Evolutionary conservation across 495 filamentous ascomycete species (phyloP).

Genomic region (Lindgomyces ingoldianus): DNA sequence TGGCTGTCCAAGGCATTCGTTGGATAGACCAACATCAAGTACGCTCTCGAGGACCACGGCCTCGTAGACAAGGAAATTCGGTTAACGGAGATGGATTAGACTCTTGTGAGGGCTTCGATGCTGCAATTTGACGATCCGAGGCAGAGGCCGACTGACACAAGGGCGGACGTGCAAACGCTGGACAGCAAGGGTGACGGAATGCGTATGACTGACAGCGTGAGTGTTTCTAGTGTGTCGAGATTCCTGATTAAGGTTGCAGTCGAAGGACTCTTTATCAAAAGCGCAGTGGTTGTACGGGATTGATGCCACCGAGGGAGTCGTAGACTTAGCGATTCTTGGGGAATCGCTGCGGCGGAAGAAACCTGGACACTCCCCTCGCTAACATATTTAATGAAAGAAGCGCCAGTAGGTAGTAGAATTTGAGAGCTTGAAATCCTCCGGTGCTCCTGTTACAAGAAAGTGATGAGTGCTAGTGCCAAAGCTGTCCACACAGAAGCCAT

Average conservation of each 20-base stretch:
- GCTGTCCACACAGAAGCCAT: too few relatives aligned
- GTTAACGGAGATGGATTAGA: conserved; percentile 47
- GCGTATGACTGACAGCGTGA: conserved; percentile 12
- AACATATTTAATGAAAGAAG: too few relatives aligned
- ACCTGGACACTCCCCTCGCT: too few relatives aligned
- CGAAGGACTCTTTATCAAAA: conserved; percentile 8
- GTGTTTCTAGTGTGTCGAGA: conserved; percentile 9
- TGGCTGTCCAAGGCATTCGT: conserved; percentile 48
- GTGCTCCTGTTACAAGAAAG: too few relatives aligned
- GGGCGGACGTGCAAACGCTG: conserved; percentile 38
- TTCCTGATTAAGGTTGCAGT: conserved; percentile 10
- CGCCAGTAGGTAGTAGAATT: too few relatives aligned
- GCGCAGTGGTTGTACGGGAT: conserved; percentile 10
- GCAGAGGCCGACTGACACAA: conserved; percentile 38
- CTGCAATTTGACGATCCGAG: conserved; percentile 41
- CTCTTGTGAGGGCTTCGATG: conserved; percentile 48
- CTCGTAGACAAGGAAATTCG: conserved; percentile 48
- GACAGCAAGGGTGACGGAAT: conserved; percentile 41
- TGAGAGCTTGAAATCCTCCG: too few relatives aligned
- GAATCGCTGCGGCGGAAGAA: too few relatives aligned
- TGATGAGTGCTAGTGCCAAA: too few relatives aligned
- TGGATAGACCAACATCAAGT: conserved; percentile 51
- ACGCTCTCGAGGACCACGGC: conserved; percentile 51
- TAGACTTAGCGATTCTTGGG: too few relatives aligned
- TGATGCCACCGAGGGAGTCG: too few relatives aligned